A percentile compares a stretch with the other conserved stretches of the same genome.
Conservation (phyloP, 306 rosid species). For the Elaeagnus macrophylla region DNA sequence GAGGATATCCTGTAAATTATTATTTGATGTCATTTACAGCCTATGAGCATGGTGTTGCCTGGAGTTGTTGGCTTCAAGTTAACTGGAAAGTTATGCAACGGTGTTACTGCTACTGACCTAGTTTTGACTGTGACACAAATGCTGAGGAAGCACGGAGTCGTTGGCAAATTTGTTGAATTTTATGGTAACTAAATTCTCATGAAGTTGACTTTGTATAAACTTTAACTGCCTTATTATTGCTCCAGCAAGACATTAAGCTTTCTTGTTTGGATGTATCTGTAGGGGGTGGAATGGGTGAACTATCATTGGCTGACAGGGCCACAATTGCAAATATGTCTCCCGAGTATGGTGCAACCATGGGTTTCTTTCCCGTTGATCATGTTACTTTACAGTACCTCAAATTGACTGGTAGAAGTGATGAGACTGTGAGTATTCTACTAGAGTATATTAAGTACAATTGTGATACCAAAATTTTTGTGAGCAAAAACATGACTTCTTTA, state of each 20-base stretch:
- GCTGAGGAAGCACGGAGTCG: slow-evolving; percentile 89
- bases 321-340: slow-evolving; percentile 99
- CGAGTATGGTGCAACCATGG: slow-evolving; percentile 99
- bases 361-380: slow-evolving; percentile 92
- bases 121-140: slow-evolving; percentile 91
- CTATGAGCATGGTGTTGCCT: slow-evolving; percentile 96
- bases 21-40: slow-evolving; percentile 46
- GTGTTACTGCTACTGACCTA: slow-evolving; percentile 91
- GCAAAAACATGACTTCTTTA: slow-evolving; percentile 9
- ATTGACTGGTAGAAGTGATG: slow-evolving; percentile 88
- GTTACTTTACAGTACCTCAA: slow-evolving; percentile 92
- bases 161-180: slow-evolving; percentile 93
- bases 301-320: slow-evolving; percentile 94
- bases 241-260: neutral
- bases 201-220: neutral
- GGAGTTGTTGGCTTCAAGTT: slow-evolving; percentile 94
- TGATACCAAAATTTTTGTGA: neutral
- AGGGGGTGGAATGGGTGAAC: slow-evolving; percentile 90
- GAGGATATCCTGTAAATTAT: slow-evolving; percentile 8
- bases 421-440: slow-evolving; percentile 50
- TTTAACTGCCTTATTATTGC: neutral
- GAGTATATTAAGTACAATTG: slow-evolving; percentile 4
- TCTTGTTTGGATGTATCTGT: slow-evolving; percentile 26
- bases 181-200: slow-evolving; percentile 44
- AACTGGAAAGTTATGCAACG: slow-evolving; percentile 63